phyloP scores from a whole-genome alignment of 305 asterid species.

The Rubia peregrina region DNA sequence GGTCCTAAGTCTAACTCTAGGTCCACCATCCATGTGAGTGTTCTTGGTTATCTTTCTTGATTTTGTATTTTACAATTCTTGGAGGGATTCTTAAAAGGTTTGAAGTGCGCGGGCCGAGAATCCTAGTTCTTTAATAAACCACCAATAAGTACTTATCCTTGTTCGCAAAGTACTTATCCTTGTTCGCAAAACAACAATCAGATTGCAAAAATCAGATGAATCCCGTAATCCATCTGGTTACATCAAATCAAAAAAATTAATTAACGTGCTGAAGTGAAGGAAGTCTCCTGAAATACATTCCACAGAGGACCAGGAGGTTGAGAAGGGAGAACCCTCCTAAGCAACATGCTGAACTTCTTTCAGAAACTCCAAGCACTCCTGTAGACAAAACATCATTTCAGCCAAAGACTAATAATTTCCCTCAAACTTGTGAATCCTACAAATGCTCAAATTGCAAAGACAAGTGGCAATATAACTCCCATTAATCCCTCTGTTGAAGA shows the following conservation, averaged over 20 bases:
- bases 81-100: too few species aligned
- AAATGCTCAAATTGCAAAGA: neutral
- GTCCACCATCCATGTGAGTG: neutral
- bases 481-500: neutral
- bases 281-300: constrained; percentile 59
- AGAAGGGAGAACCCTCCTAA: constrained; percentile 53
- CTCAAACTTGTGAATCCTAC: neutral
- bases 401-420: constrained; percentile 4
- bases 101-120: too few species aligned
- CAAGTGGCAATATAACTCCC: neutral
- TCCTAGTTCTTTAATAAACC: too few species aligned
- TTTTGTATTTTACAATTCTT: too few species aligned
- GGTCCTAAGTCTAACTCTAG: neutral
- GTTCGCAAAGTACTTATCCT: too few species aligned
- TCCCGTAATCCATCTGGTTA: too few species aligned
- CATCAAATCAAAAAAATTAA: too few species aligned
- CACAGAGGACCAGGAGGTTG: constrained; percentile 46
- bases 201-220: too few species aligned
- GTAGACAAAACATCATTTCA: constrained; percentile 24
- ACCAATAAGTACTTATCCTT: too few species aligned
- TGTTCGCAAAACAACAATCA: too few species aligned
- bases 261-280: constrained; percentile 10
- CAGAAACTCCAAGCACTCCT: constrained; percentile 85
- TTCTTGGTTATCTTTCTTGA: neutral
- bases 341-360: constrained; percentile 64